A percentile compares a stretch with the other conserved stretches of the same genome.
Evolutionary conservation across 192 early-diverging fungal species (phyloP).

Genomic region (Rhizoclosmatium globosum): DNA sequence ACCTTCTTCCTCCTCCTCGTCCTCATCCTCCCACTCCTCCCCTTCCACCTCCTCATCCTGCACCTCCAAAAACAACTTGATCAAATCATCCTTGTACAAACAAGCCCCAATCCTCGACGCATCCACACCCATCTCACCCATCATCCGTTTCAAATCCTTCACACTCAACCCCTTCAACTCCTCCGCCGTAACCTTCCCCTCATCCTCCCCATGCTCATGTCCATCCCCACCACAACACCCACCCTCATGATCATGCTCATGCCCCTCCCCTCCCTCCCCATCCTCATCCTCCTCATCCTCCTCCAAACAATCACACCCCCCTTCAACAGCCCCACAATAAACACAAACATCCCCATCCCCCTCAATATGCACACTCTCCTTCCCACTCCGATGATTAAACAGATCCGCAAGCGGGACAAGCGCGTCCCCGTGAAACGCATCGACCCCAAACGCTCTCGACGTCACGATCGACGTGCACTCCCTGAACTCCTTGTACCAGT

Average conservation of each 20-base stretch:
- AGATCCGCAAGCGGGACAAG: constrained; percentile 92
- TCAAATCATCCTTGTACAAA: constrained; percentile 34
- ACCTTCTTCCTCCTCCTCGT: constrained; percentile 51
- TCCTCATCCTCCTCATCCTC: constrained; percentile 48
- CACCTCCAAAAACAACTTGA: constrained; percentile 42
- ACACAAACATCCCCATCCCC: constrained; percentile 83
- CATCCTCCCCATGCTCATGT: constrained; percentile 29
- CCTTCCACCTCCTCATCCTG: constrained; percentile 46
- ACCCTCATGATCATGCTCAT: background rate
- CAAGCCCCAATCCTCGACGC: background rate
- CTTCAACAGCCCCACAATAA: constrained; percentile 75
- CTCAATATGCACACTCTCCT: constrained; percentile 85
- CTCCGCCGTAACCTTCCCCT: constrained; percentile 24
- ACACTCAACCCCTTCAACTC: constrained; percentile 35
- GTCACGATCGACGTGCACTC: constrained; percentile 72
- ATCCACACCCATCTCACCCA: constrained; percentile 11
- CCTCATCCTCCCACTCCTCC: constrained; percentile 46
- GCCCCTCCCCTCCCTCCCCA: constrained; percentile 36
- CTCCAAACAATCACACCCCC: constrained; percentile 61
- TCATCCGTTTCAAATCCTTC: constrained; percentile 1
- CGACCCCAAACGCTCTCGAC: constrained; percentile 84
- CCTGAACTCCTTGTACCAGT: constrained; percentile 69
- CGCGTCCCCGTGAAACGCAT: constrained; percentile 81
- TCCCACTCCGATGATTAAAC: constrained; percentile 73
- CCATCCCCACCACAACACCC: constrained; percentile 23